These are phyloP conservation scores for Debaryomyces robertsiae DNA, from an alignment of 1,139 yeast species.

Conservation along the genomic window DNA sequence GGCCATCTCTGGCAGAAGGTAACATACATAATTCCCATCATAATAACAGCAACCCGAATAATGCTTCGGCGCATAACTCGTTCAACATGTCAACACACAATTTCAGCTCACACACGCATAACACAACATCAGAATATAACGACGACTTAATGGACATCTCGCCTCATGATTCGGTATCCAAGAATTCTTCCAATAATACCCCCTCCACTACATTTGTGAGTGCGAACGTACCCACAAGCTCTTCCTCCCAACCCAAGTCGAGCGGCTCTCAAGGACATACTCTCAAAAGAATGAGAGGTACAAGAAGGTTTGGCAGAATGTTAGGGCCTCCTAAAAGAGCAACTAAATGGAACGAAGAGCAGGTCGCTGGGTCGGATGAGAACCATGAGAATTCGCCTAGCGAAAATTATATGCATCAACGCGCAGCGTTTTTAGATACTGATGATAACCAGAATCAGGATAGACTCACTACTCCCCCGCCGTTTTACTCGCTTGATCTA, in stretches of 20 bases:
- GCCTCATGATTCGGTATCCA: conserved; percentile 13
- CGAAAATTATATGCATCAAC: not conserved
- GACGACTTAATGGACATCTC: conserved; percentile 15
- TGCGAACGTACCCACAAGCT: conserved; percentile 10
- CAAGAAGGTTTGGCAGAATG: conserved; percentile 37
- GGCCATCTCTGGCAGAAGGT: conserved; percentile 1
- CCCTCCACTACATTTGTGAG: conserved; percentile 25
- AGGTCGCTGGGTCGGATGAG: conserved; percentile 1
- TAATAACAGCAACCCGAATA: conserved; percentile 9
- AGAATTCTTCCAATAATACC: conserved; percentile 12
- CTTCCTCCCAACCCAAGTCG: conserved; percentile 7
- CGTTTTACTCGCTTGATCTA: conserved; percentile 18
- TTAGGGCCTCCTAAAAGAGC: conserved; percentile 48
- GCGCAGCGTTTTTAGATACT: not conserved
- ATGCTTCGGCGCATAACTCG: conserved; percentile 17
- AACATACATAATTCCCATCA: conserved; percentile 8
- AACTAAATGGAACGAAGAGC: conserved; percentile 23
- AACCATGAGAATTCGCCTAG: not conserved
- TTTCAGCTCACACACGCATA: conserved; percentile 18
- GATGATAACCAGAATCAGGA: not conserved
- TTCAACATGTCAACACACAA: conserved; percentile 17
- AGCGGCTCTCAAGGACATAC: conserved; percentile 19
- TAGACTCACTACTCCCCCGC: conserved; percentile 15
- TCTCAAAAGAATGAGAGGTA: conserved; percentile 31
- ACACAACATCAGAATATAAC: conserved; percentile 16